Conservation (phyloP, 2,329 filamentous ascomycete genomes). For the Sporothrix sp. region DNA sequence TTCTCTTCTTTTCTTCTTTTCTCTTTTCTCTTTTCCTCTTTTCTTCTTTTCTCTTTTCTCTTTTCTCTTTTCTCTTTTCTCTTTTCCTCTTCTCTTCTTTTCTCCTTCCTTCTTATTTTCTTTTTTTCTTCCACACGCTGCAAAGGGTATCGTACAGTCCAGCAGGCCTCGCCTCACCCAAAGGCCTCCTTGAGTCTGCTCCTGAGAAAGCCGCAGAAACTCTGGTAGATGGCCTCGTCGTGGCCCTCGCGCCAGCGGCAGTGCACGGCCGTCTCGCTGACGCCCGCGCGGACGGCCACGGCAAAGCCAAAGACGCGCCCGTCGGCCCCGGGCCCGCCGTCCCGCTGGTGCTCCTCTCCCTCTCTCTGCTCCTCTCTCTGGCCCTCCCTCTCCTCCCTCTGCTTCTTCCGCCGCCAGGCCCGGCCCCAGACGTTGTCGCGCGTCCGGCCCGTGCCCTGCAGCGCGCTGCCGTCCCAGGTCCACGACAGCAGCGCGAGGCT, state of each 20-base stretch:
- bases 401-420: conserved; percentile 55
- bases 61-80: too few species aligned
- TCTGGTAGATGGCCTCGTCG: conserved; percentile 69
- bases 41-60: too few species aligned
- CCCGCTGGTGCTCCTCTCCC: conserved; percentile 20
- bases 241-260: conserved; percentile 68
- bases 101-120: too few species aligned
- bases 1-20: too few species aligned
- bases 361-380: conserved; percentile 9
- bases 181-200: conserved; percentile 31
- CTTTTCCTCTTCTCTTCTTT: too few species aligned
- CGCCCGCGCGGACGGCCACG: conserved; percentile 36
- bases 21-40: too few species aligned
- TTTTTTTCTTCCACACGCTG: too few species aligned
- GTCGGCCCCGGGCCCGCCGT: conserved; percentile 14
- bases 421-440: conserved; percentile 71
- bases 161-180: background rate
- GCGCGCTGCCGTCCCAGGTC: conserved; percentile 47
- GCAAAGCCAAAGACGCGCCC: conserved; percentile 48
- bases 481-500: conserved; percentile 51
- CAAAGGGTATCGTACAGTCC: too few species aligned
- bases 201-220: conserved; percentile 73
- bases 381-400: conserved; percentile 23
- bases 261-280: conserved; percentile 34
- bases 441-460: conserved; percentile 52